Base-by-base conservation (phyloP, 257 asterid genomes). In the Nicotiana obtusifolia region DNA sequence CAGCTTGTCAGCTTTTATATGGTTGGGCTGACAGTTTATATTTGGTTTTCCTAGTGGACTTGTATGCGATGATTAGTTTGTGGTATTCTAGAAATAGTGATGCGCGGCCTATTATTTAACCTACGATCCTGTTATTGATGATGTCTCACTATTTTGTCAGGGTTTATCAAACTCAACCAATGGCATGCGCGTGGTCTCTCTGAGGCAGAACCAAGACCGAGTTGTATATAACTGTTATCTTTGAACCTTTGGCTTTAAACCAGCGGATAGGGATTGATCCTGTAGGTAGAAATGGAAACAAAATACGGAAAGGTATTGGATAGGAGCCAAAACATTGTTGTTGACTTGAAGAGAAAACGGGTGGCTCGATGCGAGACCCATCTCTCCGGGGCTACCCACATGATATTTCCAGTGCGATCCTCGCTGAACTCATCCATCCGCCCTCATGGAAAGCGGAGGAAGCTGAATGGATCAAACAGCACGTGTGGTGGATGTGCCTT, bases 221-320 rank as follows among this genome's bases (percentile, higher is more conserved):
- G 80, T 75, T 84, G 84, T 81, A 76, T 84, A 73, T 68, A 82
- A 75, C 81, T 80, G 82, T 88, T 77, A 53, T 83, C 76, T 73
- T 84, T 80, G 82, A 83, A 81, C 87, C 84, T 77, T 89, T 82
- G 83, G 84, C 86, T 83, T 84, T 87, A 78, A 83, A 81, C 82
- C 83, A 73, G 89, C 82, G 83, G 83, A 84, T 87, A 86, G 91
- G 88, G 88, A 90, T 94, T 85, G 91, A 86, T 91, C 88, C 80
- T 71, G 84, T 81, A 69, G 84, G 87, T 68, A 88, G 85, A 83
- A 77, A 94, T 90, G 95, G 90, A 90, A 84, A 76, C 91, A 71
- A 88, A 87, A 85, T 89, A 64, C 90, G 97, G 73, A 86, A 91
- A 87, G 98, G 98, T 83, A 87, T 94, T 87, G 97, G 98, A 87